phyloP scores from a whole-genome alignment of 345 rosid genomes.

The Gossypium bickii region DNA sequence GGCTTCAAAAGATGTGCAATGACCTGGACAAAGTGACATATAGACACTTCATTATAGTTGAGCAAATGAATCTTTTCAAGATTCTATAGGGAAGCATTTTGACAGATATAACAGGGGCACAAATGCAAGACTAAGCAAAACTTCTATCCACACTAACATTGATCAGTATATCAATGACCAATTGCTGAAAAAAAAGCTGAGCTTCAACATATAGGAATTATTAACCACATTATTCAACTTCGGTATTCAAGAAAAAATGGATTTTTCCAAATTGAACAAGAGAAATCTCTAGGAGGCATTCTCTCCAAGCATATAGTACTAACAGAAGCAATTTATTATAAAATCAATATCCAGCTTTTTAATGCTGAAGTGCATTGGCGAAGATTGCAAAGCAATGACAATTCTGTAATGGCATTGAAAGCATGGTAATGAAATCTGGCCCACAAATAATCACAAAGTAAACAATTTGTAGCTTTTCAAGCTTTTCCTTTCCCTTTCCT shows the following conservation, averaged over 20 bases:
- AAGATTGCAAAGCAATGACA: neutral
- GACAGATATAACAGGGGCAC: neutral
- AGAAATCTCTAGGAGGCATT: neutral
- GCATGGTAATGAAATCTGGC: neutral
- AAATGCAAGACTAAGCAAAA: slow-evolving; percentile 1
- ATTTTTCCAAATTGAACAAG: neutral
- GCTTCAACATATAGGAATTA: neutral
- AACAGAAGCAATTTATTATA: neutral
- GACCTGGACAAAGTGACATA: slow-evolving; percentile 39
- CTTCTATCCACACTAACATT: neutral
- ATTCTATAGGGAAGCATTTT: neutral
- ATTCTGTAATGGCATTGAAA: neutral
- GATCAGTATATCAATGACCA: neutral
- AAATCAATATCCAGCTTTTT: neutral
- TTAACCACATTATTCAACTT: neutral
- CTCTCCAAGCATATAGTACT: neutral
- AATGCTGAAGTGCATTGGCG: neutral
- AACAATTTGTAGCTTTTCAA: neutral
- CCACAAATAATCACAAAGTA: neutral
- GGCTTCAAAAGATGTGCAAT: slow-evolving; percentile 87
- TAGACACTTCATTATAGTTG: slow-evolving; percentile 13
- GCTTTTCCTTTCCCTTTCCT: neutral
- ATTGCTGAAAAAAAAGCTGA: neutral
- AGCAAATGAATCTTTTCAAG: slow-evolving; percentile 4
- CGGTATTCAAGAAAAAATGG: neutral